Conservation (phyloP, 148 eudicot species). For the Persicaria tinctoria region DNA sequence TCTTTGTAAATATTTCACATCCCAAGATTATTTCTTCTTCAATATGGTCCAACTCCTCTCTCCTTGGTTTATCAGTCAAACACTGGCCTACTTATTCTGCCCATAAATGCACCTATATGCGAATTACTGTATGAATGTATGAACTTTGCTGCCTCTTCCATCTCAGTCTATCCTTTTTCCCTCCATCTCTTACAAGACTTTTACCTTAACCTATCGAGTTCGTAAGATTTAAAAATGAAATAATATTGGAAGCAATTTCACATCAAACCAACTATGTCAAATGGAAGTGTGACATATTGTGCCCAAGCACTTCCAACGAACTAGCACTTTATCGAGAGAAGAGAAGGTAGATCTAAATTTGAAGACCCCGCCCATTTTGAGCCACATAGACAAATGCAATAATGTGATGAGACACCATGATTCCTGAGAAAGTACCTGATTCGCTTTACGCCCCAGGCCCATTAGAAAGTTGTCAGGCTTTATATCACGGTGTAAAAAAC, state of each 20-base stretch:
- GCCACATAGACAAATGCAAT: not conserved
- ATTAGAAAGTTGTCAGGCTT: conserved; percentile 60
- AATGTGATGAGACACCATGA: not conserved
- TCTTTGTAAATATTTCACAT: too few relatives aligned
- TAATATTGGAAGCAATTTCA: not conserved
- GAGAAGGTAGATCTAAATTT: not conserved
- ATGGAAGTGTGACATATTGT: not conserved
- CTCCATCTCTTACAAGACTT: not conserved
- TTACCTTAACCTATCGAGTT: not conserved
- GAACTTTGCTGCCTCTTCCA: too few relatives aligned
- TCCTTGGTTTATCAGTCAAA: too few relatives aligned
- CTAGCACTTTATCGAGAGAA: not conserved
- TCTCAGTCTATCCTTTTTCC: not conserved
- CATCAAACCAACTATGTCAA: not conserved
- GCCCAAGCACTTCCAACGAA: not conserved
- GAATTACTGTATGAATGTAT: too few relatives aligned
- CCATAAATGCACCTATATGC: too few relatives aligned
- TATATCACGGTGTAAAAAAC: conserved; percentile 60
- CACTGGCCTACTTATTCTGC: too few relatives aligned
- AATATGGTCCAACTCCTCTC: too few relatives aligned
- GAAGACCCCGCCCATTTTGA: not conserved
- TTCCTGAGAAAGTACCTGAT: conserved; percentile 29
- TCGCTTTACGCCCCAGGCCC: conserved; percentile 57
- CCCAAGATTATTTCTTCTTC: too few relatives aligned
- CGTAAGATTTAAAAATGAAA: not conserved